Evolutionary conservation across 2,329 filamentous ascomycete species (phyloP), one percentile per base, ranked within the genome.

Genomic region (Cladophialophora carrionii): DNA sequence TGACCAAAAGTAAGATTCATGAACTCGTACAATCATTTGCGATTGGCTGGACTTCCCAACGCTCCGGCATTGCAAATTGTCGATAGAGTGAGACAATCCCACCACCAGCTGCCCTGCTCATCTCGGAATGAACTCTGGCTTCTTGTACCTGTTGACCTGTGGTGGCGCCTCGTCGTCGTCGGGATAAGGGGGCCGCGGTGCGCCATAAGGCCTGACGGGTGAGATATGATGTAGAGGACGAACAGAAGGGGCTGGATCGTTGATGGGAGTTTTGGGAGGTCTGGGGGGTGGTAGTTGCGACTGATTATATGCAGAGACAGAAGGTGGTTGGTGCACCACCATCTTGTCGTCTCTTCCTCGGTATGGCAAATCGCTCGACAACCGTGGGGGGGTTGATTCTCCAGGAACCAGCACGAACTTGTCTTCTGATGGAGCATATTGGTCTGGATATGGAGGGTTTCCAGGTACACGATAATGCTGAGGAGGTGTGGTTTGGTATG

Each of bases 101-200:
- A 20, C 26, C 31, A 51, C 34, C 43, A 17, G 32, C 10, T n/a
- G 4, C 22, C 26, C 46, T 22, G 31, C 22, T 60, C 60, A 66
- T 59, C 64, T 57, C 14, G 67, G 67, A 12, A 58, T 64, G 51
- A 88, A 91, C 56, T 90, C 88, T 0, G 94, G 94, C 76, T 97
- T 97, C 71, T 88, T 87, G 52, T 90, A 88, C 84, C 92, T 90
- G 73, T 96, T 96, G 7, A 96, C 92, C 6, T 85, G 82, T 2
- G 94, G 94, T 20, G 94, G 93, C 31, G 90, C 88, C 43, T 60
- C 59, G 29, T 89, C 90, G 72, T 96, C 90, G 53, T 91, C 78
- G 0, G 94, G 94, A 75, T 97, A 97, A 0, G 92, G 92, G n/a
- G 69, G 72, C 29, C 72, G 57, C 37, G 54, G 71, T 63, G 57